Percentiles rank a stretch among this genome's conserved stretches.
Evolutionary conservation across 1,139 yeast genomes (phyloP).

Genomic region (Saccharomycopsis crataegensis): DNA sequence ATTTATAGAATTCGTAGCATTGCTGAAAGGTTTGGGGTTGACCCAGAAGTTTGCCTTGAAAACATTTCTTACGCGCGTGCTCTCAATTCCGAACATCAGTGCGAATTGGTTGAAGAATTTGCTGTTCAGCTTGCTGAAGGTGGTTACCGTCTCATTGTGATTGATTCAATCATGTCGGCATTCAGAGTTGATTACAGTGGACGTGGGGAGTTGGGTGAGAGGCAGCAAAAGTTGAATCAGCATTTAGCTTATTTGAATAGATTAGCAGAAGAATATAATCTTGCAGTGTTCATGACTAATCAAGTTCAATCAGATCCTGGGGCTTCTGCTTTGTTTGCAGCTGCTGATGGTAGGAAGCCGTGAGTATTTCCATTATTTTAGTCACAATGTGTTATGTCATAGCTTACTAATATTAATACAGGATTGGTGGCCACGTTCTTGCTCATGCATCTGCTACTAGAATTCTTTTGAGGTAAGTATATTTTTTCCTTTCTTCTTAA

Average conservation of each 20-base stretch:
- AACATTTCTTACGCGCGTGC: conserved; percentile 54
- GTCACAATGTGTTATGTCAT: not conserved
- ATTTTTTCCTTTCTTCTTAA: conserved; percentile 18
- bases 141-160: conserved; percentile 36
- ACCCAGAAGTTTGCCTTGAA: conserved; percentile 44
- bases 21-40: conserved; percentile 47
- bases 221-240: conserved; percentile 54
- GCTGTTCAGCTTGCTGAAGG: conserved; percentile 46
- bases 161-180: conserved; percentile 57
- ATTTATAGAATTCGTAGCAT: conserved; percentile 39
- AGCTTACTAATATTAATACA: conserved; percentile 5
- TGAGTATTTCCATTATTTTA: conserved; percentile 20
- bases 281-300: conserved; percentile 53
- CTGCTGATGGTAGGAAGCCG: conserved; percentile 61
- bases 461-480: conserved; percentile 32
- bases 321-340: conserved; percentile 55
- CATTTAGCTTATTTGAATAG: conserved; percentile 46
- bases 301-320: conserved; percentile 68
- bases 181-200: conserved; percentile 56
- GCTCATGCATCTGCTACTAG: conserved; percentile 63
- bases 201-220: conserved; percentile 52
- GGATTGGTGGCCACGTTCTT: conserved; percentile 55
- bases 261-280: conserved; percentile 51
- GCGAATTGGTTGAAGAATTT: conserved; percentile 47
- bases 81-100: conserved; percentile 53